These are phyloP conservation scores for Cladosporium cucumerinum DNA, from an alignment of 2,329 filamentous ascomycete species.

Conservation along the genomic window DNA sequence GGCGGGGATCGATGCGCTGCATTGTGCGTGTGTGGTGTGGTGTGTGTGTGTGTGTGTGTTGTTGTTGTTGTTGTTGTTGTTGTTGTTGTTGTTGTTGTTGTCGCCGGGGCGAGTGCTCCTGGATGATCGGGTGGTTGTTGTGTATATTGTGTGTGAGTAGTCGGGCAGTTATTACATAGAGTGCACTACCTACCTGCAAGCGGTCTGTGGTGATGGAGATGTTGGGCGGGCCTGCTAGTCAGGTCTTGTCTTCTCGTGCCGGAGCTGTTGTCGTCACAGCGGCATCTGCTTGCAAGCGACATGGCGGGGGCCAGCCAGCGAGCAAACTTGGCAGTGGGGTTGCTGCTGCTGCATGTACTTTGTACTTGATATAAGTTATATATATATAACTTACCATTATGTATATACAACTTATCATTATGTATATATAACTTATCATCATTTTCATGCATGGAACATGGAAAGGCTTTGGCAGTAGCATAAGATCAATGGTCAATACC, in stretches of 20 bases:
- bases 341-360: too few species aligned
- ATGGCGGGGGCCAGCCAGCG: not conserved
- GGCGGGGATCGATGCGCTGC: slow-evolving; percentile 32
- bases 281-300: not conserved
- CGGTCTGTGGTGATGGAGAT: not conserved
- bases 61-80: too few species aligned
- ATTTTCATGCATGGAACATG: not conserved
- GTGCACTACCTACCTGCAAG: too few species aligned
- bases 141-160: too few species aligned
- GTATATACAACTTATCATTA: too few species aligned
- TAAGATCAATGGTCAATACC: not conserved
- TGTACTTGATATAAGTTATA: too few species aligned
- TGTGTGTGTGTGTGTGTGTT: too few species aligned
- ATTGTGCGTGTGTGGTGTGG: slow-evolving; percentile 19
- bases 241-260: not conserved
- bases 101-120: not conserved
- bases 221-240: not conserved
- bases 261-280: not conserved
- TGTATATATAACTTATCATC: too few species aligned
- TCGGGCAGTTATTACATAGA: too few species aligned
- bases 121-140: not conserved
- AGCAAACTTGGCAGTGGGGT: not conserved
- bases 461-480: not conserved
- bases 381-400: too few species aligned
- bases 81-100: too few species aligned